phyloP scores from a whole-genome alignment of 208 protist genomes.

The Acanthamoeba quina region DNA sequence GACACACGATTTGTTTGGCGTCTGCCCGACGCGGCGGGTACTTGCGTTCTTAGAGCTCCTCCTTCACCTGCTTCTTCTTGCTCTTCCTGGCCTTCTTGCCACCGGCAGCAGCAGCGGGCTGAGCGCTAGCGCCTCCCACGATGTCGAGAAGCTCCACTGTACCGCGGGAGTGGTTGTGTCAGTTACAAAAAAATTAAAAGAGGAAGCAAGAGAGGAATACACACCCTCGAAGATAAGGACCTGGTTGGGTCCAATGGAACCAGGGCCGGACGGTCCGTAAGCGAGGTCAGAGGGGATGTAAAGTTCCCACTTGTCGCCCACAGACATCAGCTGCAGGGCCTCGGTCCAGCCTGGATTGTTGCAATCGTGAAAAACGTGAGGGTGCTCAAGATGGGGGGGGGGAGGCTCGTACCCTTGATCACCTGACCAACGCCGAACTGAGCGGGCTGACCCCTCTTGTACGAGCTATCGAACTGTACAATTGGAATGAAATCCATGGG shows the following conservation, averaged over 20 bases:
- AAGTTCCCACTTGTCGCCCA: slow-evolving; percentile 69
- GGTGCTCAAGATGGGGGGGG: no score
- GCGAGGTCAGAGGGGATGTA: slow-evolving; percentile 60
- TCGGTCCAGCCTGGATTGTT: slow-evolving; percentile 26
- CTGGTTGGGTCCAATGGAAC: slow-evolving; percentile 36
- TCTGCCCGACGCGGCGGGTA: not conserved
- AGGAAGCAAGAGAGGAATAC: not conserved
- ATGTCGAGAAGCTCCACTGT: slow-evolving; percentile 9
- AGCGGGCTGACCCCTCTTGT: slow-evolving; percentile 37
- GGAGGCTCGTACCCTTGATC: slow-evolving; percentile 9
- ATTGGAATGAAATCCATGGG: no score
- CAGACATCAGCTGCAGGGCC: slow-evolving; percentile 30
- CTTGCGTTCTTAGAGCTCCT: slow-evolving; percentile 40
- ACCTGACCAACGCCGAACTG: slow-evolving; percentile 36
- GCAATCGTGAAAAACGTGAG: not conserved
- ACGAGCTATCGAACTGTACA: slow-evolving; percentile 43
- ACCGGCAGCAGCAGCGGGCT: not conserved
- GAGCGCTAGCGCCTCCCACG: not conserved
- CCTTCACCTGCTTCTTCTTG: slow-evolving; percentile 13
- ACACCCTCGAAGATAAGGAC: slow-evolving; percentile 34
- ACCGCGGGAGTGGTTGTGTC: not conserved
- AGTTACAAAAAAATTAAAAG: not conserved
- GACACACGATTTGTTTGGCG: not conserved
- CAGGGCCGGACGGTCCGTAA: not conserved
- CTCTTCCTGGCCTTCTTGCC: slow-evolving; percentile 33